phyloP scores from a whole-genome alignment of 2,329 filamentous ascomycete species.

The Geosmithia flava region DNA sequence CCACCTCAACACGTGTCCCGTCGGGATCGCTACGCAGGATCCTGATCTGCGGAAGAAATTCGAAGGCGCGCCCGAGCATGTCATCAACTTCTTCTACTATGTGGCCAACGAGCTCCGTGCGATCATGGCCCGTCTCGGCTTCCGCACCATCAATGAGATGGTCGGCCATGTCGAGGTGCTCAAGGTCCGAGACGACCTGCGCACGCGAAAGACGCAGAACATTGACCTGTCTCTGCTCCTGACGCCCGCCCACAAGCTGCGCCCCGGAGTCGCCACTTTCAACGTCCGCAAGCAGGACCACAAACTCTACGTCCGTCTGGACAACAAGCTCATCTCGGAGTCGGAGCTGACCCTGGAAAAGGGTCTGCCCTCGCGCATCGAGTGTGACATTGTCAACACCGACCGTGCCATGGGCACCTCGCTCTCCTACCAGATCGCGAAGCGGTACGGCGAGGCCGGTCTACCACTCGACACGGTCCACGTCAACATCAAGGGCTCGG shows the following conservation, averaged over 20 bases:
- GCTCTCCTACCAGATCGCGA: conserved; percentile 90
- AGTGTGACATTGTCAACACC: conserved; percentile 94
- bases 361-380: conserved; percentile 82
- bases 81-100: conserved; percentile 99
- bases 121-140: conserved; percentile 92
- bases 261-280: conserved; percentile 89
- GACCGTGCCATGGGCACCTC: conserved; percentile 90
- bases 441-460: conserved; percentile 79
- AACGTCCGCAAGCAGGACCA: conserved; percentile 98
- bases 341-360: conserved; percentile 91
- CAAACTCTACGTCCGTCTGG: conserved; percentile 79
- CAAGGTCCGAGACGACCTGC: conserved; percentile 76
- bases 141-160: conserved; percentile 96
- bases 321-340: conserved; percentile 95
- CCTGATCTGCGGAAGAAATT: conserved; percentile 93
- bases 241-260: conserved; percentile 89
- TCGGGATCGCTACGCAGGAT: conserved; percentile 92
- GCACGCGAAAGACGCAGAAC: conserved; percentile 80
- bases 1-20: conserved; percentile 66
- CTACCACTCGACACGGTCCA: conserved; percentile 89
- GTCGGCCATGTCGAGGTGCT: conserved; percentile 83
- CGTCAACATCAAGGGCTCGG: conserved; percentile 91
- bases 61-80: conserved; percentile 81
- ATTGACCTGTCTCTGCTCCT: conserved; percentile 88
- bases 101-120: conserved; percentile 90